Percentiles rank a stretch among this genome's conserved stretches.
These are phyloP conservation scores for Colletotrichum brevisporum DNA, from an alignment of 2,329 filamentous ascomycete species.

Conservation along the genomic window DNA sequence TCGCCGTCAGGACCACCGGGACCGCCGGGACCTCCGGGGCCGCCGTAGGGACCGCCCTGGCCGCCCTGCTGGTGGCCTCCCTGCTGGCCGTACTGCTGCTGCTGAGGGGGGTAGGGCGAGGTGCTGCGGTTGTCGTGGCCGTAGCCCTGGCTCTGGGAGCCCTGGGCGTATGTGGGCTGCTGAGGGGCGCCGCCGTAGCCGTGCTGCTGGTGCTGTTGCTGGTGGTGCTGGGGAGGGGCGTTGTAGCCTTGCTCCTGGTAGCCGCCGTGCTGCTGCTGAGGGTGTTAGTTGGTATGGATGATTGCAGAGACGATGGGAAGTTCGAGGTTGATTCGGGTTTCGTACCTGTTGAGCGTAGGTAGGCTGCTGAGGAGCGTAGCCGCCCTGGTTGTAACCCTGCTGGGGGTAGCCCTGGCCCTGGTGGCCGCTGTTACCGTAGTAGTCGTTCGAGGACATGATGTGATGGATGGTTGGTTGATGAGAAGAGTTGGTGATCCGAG, in stretches of 20 bases:
- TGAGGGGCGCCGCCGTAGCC: conserved; percentile 38
- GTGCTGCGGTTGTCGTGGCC: conserved; percentile 48
- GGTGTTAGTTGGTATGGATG: conserved; percentile 8
- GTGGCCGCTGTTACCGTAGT: conserved; percentile 51
- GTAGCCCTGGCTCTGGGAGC: conserved; percentile 49
- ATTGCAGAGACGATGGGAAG: neutral
- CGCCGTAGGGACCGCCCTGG: conserved; percentile 37
- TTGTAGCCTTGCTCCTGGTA: conserved; percentile 43
- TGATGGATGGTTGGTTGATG: neutral
- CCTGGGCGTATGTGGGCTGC: conserved; percentile 32
- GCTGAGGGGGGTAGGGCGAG: conserved; percentile 39
- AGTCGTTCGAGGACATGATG: conserved; percentile 55
- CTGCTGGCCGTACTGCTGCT: conserved; percentile 42
- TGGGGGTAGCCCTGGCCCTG: conserved; percentile 41
- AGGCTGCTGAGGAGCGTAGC: conserved; percentile 44
- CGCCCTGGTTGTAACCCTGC: conserved; percentile 44
- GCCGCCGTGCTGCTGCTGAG: conserved; percentile 39
- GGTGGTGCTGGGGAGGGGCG: conserved; percentile 8
- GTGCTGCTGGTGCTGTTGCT: conserved; percentile 17
- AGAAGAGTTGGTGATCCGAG: neutral
- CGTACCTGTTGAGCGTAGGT: conserved; percentile 46
- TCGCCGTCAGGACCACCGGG: conserved; percentile 57
- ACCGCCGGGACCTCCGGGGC: conserved; percentile 45
- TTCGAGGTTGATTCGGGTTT: neutral
- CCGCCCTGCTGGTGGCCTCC: conserved; percentile 27